phyloP scores from a whole-genome alignment of 208 protist species.

The Trypanosoma lewisi region DNA sequence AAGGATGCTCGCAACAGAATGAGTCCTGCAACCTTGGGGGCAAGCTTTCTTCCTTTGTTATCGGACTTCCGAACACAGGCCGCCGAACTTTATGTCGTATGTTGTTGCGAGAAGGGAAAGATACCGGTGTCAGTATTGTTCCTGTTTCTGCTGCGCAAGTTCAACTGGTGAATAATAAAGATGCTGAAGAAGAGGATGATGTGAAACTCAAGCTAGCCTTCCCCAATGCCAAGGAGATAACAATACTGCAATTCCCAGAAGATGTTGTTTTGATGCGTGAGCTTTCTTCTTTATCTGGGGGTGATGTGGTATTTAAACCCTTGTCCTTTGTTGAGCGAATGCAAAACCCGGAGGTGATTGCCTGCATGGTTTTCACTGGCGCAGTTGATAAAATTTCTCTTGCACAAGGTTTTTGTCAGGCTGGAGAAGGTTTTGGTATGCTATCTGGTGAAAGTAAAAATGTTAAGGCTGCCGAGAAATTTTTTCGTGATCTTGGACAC shows the following conservation, averaged over 20 bases:
- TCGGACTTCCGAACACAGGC: slow-evolving; percentile 83
- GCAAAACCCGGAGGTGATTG: slow-evolving; percentile 68
- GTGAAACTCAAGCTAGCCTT: slow-evolving; percentile 66
- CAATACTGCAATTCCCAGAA: slow-evolving; percentile 75
- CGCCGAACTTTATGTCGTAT: slow-evolving; percentile 59
- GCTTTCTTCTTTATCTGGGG: slow-evolving; percentile 43
- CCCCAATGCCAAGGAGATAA: slow-evolving; percentile 79
- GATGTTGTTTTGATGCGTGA: slow-evolving; percentile 52
- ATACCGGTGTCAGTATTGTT: slow-evolving; percentile 61
- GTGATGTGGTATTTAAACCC: slow-evolving; percentile 77
- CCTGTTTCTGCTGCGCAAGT: slow-evolving; percentile 73
- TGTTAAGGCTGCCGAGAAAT: slow-evolving; percentile 52
- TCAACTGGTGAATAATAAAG: slow-evolving; percentile 49
- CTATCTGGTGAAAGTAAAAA: slow-evolving; percentile 15
- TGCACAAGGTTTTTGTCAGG: slow-evolving; percentile 78
- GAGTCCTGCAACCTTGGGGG: slow-evolving; percentile 66
- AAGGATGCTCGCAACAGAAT: slow-evolving; percentile 37
- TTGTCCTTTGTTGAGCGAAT: slow-evolving; percentile 60
- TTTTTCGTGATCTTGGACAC: slow-evolving; percentile 68
- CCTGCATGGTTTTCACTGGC: slow-evolving; percentile 59
- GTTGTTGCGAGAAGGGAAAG: slow-evolving; percentile 42
- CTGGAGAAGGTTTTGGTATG: slow-evolving; percentile 13
- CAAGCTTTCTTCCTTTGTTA: slow-evolving; percentile 77
- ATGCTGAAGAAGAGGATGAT: slow-evolving; percentile 32
- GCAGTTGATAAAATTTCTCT: slow-evolving; percentile 63